Percentiles rank a stretch among this genome's conserved stretches.
phyloP scores from a whole-genome alignment of 2,329 filamentous ascomycete species.

The Penicillium sclerotigenum region DNA sequence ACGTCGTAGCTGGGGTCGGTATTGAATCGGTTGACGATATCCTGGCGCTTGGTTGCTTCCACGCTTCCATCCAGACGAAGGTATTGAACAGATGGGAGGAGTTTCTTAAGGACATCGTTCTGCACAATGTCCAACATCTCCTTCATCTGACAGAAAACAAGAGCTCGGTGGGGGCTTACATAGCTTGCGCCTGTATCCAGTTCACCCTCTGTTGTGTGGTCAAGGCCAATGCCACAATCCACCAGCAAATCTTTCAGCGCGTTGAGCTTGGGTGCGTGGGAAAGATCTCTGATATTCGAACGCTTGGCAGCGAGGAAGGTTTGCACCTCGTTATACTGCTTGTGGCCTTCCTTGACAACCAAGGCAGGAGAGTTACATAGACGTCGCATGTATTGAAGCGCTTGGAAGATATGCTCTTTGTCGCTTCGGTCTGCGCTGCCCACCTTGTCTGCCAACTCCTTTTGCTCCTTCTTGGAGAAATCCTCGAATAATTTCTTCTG shows the following conservation, averaged over 20 bases:
- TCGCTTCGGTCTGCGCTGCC: conserved; percentile 83
- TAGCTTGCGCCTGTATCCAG: conserved; percentile 65
- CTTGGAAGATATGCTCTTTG: conserved; percentile 99
- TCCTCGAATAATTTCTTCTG: conserved; percentile 96
- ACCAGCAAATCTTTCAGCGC: conserved; percentile 89
- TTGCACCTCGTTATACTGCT: conserved; percentile 84
- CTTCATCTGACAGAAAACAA: conserved; percentile 99
- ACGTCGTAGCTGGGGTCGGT: conserved; percentile 96
- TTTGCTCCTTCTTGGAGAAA: conserved; percentile 90
- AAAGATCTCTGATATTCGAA: conserved; percentile 76
- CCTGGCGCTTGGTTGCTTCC: conserved; percentile 88
- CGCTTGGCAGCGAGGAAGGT: conserved; percentile 73
- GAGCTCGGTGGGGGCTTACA: conserved; percentile 90
- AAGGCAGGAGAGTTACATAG: conserved; percentile 96
- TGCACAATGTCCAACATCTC: conserved; percentile 99
- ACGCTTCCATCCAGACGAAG: conserved; percentile 92
- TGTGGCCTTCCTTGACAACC: conserved; percentile 91
- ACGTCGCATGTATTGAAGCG: conserved; percentile 98
- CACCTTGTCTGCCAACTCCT: conserved; percentile 79
- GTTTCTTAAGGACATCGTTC: conserved; percentile 80
- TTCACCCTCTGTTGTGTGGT: conserved; percentile 54
- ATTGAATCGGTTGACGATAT: conserved; percentile 99
- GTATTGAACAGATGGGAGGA: conserved; percentile 90
- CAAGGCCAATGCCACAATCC: conserved; percentile 93
- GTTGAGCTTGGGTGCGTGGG: conserved; percentile 87